Conservation (phyloP, 176 grass and related monocot genomes). For the Phoenix roebelenii region DNA sequence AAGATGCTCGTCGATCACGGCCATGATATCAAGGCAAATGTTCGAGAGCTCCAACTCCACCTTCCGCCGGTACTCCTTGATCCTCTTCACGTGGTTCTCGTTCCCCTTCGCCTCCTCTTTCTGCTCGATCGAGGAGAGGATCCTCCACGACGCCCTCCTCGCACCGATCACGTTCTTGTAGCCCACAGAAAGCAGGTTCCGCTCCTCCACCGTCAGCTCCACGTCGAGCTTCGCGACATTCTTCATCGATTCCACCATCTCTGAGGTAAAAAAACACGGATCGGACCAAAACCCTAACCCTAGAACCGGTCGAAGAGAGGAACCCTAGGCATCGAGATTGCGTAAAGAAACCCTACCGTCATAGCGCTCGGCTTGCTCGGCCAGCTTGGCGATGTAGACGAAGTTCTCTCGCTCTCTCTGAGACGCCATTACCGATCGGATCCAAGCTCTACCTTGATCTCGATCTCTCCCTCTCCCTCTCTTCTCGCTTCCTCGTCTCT, state of each 20-base stretch:
- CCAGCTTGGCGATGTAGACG: slow-evolving; percentile 14
- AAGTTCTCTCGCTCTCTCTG: slow-evolving; percentile 10
- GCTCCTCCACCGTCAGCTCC: slow-evolving; percentile 19
- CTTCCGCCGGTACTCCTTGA: slow-evolving; percentile 13
- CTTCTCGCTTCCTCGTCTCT: too few species aligned
- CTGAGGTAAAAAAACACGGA: not conserved
- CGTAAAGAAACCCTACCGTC: too few species aligned
- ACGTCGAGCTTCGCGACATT: slow-evolving; percentile 15
- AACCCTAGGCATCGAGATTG: too few species aligned
- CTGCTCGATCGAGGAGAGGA: slow-evolving; percentile 21
- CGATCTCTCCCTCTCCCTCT: too few species aligned
- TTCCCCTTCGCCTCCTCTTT: slow-evolving; percentile 18
- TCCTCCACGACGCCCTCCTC: slow-evolving; percentile 16
- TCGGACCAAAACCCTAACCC: not conserved
- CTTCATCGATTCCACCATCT: slow-evolving; percentile 19
- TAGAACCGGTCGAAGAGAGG: not conserved
- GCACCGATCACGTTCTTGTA: slow-evolving; percentile 20
- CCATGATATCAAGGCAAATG: slow-evolving; percentile 12
- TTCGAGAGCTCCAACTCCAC: slow-evolving; percentile 13
- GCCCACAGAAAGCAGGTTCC: slow-evolving; percentile 16
- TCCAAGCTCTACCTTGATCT: not conserved
- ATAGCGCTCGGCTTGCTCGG: slow-evolving; percentile 6
- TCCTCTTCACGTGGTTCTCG: slow-evolving; percentile 10
- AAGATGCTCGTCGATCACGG: slow-evolving; percentile 16
- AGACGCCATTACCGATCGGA: slow-evolving; percentile 2